Evolutionary conservation across 176 grass and related monocot species (phyloP), one percentile per base, ranked within the genome.

Genomic region (Rhynchospora pubera): DNA sequence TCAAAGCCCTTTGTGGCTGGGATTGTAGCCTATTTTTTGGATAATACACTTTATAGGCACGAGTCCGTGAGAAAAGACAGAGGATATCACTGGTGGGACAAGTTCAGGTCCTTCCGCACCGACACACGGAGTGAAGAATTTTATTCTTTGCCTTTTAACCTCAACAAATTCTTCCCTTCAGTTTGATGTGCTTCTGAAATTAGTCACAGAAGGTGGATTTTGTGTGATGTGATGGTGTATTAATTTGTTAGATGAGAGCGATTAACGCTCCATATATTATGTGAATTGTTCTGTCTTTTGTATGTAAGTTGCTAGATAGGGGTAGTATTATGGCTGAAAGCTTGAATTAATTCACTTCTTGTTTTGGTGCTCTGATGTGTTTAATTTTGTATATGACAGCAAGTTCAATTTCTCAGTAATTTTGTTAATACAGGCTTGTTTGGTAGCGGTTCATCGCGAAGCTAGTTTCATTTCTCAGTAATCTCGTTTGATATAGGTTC

Each of bases 91-190:
- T 99, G 97, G 93, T 99, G 97, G 97, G 93, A 96, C 39, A 99
- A 84, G 48, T 99, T 99, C 68, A 77, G 93, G 53, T 93, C 93
- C 43, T 99, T 93, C 89, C 87, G 86, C 82, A 90, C 87, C 0
- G 97, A 99, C 57, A 86, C 47, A 6, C 89, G 97, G 82, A 99
- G 93, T 18, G 91, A 91, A 22, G 97, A 99, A 85, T 99, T 99
- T 47, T 99, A 99, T 62, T 87, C 93, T 50, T 85, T 99, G 77
- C 97, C 97, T 21, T 99, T 90, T 64, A 96, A 96, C 62, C 91
- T 99, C 18, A 96, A 99, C 77, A 99, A 96, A 60, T 99, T 99
- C 84, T 99, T 99, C 84, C 97, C 97, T 5, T 99, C 97, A 1
- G 97, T 99, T 14, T 99, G 86, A 95, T 77, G 24, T 81, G 84